Evolutionary conservation across 169 alveolate genomes (phyloP), one percentile per base, ranked within the genome.

Genomic region (Plasmodium falciparum): DNA sequence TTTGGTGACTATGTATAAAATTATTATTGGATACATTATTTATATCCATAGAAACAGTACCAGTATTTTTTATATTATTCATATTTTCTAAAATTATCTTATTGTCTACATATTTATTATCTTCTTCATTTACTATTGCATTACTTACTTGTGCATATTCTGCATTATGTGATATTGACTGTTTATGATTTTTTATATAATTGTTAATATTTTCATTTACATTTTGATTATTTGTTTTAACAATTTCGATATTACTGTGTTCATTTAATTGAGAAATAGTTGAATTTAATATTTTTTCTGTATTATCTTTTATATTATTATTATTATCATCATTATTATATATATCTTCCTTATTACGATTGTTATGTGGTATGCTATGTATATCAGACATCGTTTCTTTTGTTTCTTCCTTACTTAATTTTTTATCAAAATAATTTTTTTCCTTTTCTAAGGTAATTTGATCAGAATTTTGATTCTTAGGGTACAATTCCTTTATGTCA

Each of bases 121-220:
- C 66, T 67, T 76, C 89, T 65, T 76, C 89, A 65, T 76, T 76
- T 43, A 76, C 69, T 39, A 52, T 76, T 76, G 39, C 69, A 22
- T 66, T 76, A 49, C 69, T 76, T 24, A 63, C 54, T 49, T 11
- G 63, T 63, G 89, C 89, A 29, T 76, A 56, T 45, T 76, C 89
- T 33, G 8, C 15, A 20, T 76, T 63, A 2, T n/a, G n/a, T n/a
- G 22, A 17, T 39, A 39, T 39, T 20, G 72, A 49, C 11, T 6
- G 22, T 49, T 76, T 63, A 22, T 76, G 89, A 65, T 76, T 76
- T 76, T 63, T 76, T 65, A 76, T 50, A 65, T 65, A 62, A 65
- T 76, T 75, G 7, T 62, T 76, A 49, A 49, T 22, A 74, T 74
- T 58, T 74, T 74, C 88, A 15, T 26, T 54, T 26, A 20, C 26